Percentiles rank a stretch among this genome's conserved stretches.
Evolutionary conservation across 169 alveolate species (phyloP).

Genomic region (Toxoplasma gondii): DNA sequence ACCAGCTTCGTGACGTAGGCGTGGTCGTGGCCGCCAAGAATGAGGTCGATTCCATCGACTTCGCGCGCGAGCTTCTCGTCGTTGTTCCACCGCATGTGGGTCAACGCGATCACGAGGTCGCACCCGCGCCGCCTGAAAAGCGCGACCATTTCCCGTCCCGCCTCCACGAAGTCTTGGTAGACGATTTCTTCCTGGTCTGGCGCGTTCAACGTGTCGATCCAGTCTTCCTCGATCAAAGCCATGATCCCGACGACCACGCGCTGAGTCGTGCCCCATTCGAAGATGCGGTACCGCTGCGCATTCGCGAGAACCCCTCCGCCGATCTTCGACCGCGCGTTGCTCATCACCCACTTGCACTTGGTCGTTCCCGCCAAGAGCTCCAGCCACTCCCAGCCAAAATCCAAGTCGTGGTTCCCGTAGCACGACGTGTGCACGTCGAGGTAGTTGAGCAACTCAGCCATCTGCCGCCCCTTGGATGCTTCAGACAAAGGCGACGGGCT

Average conservation of each 20-base stretch:
- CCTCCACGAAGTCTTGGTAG: slow-evolving; percentile 39
- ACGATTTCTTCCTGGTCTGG: background rate
- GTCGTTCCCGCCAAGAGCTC: slow-evolving; percentile 67
- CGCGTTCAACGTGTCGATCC: background rate
- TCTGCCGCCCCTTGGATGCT: slow-evolving; percentile 82
- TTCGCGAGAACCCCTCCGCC: slow-evolving; percentile 59
- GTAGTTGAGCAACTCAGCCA: slow-evolving; percentile 76
- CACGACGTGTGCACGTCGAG: slow-evolving; percentile 77
- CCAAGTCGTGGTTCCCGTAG: slow-evolving; percentile 90
- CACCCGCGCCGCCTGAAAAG: slow-evolving; percentile 76
- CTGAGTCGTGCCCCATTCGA: slow-evolving; percentile 77
- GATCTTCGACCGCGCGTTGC: background rate
- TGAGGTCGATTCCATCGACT: slow-evolving; percentile 80
- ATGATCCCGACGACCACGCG: background rate
- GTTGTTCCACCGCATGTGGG: slow-evolving; percentile 87
- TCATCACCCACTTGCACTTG: slow-evolving; percentile 22
- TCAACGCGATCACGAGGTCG: slow-evolving; percentile 84
- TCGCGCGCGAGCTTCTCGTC: slow-evolving; percentile 79
- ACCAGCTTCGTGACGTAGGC: slow-evolving; percentile 49
- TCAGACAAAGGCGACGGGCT: slow-evolving; percentile 85
- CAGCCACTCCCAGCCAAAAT: slow-evolving; percentile 78
- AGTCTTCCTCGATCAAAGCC: slow-evolving; percentile 1
- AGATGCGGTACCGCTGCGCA: slow-evolving; percentile 76
- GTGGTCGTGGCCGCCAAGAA: slow-evolving; percentile 91
- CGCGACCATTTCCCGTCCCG: slow-evolving; percentile 34